Conservation (phyloP, 2,329 filamentous ascomycete genomes). For the Aureobasidium sp. region DNA sequence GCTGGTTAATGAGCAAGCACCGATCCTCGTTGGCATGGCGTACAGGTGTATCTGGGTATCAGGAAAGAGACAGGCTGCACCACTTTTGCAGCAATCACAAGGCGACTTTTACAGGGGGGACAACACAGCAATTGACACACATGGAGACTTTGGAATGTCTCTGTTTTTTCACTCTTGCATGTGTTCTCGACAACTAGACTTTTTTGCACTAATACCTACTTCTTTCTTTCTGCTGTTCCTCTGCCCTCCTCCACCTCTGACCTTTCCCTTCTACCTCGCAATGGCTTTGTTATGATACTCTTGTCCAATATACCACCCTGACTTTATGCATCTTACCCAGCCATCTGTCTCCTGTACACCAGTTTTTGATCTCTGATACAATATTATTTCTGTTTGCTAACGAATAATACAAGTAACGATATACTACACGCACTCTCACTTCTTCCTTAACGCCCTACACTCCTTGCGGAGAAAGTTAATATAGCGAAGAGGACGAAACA, state of each 20-base stretch:
- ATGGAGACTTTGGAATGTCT: background rate
- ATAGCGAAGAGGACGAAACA: background rate
- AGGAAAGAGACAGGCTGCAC: background rate
- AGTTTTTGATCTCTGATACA: no score
- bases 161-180: background rate
- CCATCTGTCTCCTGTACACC: no score
- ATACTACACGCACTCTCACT: no score
- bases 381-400: no score
- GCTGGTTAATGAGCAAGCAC: conserved; percentile 20
- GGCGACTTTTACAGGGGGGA: background rate
- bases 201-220: background rate
- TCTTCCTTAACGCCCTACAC: no score
- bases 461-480: background rate
- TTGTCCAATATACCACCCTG: no score
- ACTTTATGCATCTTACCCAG: no score
- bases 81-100: background rate
- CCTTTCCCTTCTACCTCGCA: no score
- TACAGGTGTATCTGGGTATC: background rate
- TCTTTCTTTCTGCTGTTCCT: background rate
- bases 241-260: background rate
- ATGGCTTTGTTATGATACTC: no score
- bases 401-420: no score
- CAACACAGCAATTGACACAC: background rate
- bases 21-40: background rate
- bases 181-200: background rate